Evolutionary conservation across 2,329 filamentous ascomycete species (phyloP).

Genomic region (Exophiala phaeomuriformis): DNA sequence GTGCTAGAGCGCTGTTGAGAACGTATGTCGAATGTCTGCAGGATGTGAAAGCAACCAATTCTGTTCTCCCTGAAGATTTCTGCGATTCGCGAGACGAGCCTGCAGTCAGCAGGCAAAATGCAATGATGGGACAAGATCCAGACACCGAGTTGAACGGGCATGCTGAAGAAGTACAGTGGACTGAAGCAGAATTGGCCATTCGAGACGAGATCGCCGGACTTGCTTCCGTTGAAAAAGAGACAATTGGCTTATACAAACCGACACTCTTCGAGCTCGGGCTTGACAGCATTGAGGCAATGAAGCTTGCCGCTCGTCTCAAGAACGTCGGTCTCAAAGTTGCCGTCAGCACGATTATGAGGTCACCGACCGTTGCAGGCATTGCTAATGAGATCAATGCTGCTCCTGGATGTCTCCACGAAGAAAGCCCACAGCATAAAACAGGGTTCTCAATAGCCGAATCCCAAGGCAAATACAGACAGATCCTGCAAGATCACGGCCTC

Average conservation of each 20-base stretch:
- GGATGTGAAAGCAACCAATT: conserved; percentile 1
- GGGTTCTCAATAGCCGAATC: conserved; percentile 17
- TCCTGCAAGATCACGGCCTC: conserved; percentile 33
- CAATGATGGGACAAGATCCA: background rate
- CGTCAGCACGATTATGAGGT: conserved; percentile 70
- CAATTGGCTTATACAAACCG: conserved; percentile 53
- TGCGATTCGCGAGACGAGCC: background rate
- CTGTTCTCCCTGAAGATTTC: conserved; percentile 9
- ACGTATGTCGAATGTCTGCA: conserved; percentile 32
- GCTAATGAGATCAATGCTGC: conserved; percentile 27
- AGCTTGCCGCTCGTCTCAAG: conserved; percentile 65
- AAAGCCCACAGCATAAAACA: conserved; percentile 3
- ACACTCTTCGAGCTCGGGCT: conserved; percentile 71
- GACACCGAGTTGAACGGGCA: background rate
- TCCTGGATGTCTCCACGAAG: background rate
- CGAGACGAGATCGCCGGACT: conserved; percentile 58
- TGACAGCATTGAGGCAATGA: conserved; percentile 89
- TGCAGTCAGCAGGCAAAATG: background rate
- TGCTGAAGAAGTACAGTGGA: conserved; percentile 52
- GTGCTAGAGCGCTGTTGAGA: conserved; percentile 37
- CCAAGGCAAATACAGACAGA: conserved; percentile 34
- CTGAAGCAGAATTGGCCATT: conserved; percentile 45
- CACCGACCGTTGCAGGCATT: conserved; percentile 61
- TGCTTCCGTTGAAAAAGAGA: conserved; percentile 45
- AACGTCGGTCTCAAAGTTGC: conserved; percentile 53